These are phyloP conservation scores for Colletotrichum musicola DNA, from an alignment of 2,329 filamentous ascomycete species.

Conservation along the genomic window DNA sequence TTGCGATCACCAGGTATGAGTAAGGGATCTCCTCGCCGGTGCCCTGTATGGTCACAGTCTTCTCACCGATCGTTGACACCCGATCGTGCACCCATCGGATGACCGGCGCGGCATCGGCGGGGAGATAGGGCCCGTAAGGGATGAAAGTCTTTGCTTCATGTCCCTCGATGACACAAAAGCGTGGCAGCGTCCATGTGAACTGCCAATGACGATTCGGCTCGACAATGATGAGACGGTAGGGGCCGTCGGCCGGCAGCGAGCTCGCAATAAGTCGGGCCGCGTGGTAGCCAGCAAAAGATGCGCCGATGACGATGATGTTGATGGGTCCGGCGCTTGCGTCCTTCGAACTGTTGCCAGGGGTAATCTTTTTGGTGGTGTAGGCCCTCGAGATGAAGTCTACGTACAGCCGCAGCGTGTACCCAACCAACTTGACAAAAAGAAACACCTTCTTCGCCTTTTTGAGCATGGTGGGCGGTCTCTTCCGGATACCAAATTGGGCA, in stretches of 20 bases:
- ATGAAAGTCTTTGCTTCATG: conserved; percentile 72
- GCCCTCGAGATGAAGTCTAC: conserved; percentile 34
- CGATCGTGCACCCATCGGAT: conserved; percentile 58
- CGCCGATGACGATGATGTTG: conserved; percentile 69
- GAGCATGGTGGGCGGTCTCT: not conserved
- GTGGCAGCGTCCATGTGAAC: conserved; percentile 70
- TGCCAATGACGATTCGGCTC: conserved; percentile 73
- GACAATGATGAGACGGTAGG: conserved; percentile 66
- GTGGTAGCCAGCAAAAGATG: conserved; percentile 68
- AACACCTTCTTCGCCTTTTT: conserved; percentile 47
- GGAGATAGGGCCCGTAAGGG: conserved; percentile 63
- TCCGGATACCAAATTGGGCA: not conserved
- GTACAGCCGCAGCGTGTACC: conserved; percentile 41
- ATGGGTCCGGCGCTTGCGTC: conserved; percentile 42
- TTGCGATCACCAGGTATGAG: conserved; percentile 69
- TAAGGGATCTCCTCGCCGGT: conserved; percentile 61
- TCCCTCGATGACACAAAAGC: conserved; percentile 67
- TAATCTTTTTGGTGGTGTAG: conserved; percentile 33
- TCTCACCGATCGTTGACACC: conserved; percentile 53
- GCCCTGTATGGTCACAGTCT: conserved; percentile 54
- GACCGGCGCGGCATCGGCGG: conserved; percentile 48
- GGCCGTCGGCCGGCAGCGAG: conserved; percentile 59
- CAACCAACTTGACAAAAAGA: conserved; percentile 47
- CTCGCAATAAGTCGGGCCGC: conserved; percentile 61
- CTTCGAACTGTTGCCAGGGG: conserved; percentile 31